phyloP scores from a whole-genome alignment of 179 eudicot genomes.

The Spinacia oleracea region DNA sequence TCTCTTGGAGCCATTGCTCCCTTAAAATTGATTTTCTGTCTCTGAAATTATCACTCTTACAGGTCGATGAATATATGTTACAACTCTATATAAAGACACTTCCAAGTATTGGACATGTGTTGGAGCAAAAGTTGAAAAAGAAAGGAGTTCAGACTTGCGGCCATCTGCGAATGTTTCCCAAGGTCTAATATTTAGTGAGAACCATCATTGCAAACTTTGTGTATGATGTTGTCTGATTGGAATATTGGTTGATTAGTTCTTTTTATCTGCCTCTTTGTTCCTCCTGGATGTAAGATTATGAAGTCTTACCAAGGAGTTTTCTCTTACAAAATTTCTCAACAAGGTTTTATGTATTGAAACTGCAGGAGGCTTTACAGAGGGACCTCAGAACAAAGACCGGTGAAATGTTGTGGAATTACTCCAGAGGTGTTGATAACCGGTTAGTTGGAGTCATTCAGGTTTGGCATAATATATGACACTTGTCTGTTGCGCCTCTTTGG shows the following conservation, averaged over 20 bases:
- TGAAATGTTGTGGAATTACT: slow-evolving; percentile 92
- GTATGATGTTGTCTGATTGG: too few relatives aligned
- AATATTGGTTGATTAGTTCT: too few relatives aligned
- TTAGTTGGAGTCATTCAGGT: slow-evolving; percentile 90
- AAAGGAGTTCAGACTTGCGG: too few relatives aligned
- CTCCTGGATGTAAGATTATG: neutral
- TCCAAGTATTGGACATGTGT: too few relatives aligned
- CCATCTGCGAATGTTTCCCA: too few relatives aligned
- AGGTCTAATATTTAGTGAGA: too few relatives aligned
- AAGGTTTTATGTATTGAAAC: slow-evolving; percentile 21
- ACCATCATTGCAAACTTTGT: too few relatives aligned
- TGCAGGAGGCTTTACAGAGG: slow-evolving; percentile 81
- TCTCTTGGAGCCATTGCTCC: neutral
- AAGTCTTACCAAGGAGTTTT: neutral
- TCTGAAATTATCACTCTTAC: slow-evolving; percentile 26
- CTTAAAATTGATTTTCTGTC: neutral
- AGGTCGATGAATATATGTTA: slow-evolving; percentile 77
- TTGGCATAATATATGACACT: neutral
- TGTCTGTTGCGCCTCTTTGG: neutral
- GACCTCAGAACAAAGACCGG: slow-evolving; percentile 90
- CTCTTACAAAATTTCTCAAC: too few relatives aligned
- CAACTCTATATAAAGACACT: slow-evolving; percentile 82
- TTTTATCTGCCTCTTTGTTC: neutral
- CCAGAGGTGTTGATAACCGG: slow-evolving; percentile 84
- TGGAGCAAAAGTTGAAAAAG: too few relatives aligned